A percentile compares a stretch with the other conserved stretches of the same genome.
Evolutionary conservation across 805 yeast genomes (phyloP).

Genomic region (Saturnispora sanitii): DNA sequence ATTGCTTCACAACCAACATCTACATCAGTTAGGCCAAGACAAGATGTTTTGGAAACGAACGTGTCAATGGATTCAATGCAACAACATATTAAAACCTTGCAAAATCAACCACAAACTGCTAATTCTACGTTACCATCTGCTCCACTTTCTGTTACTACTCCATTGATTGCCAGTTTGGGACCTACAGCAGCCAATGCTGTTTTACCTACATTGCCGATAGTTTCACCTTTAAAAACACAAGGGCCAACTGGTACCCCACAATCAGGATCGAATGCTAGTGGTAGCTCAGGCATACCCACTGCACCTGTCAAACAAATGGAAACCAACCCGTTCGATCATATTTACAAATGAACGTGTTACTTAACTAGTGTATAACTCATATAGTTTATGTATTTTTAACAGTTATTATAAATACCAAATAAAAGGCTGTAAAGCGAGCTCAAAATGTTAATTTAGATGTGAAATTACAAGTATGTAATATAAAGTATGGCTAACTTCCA

Average conservation of each 20-base stretch:
- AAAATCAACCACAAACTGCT: conserved; percentile 6
- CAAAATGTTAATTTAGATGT: too few relatives aligned
- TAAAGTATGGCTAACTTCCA: too few relatives aligned
- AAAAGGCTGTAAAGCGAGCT: too few relatives aligned
- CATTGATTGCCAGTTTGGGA: conserved; percentile 28
- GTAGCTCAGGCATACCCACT: not conserved
- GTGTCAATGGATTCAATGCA: conserved; percentile 14
- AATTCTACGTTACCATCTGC: conserved; percentile 5
- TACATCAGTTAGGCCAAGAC: conserved; percentile 3
- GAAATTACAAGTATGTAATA: too few relatives aligned
- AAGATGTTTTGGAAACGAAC: conserved; percentile 11
- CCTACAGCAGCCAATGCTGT: conserved; percentile 28
- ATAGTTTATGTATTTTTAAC: too few relatives aligned
- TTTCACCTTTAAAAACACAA: conserved; percentile 21
- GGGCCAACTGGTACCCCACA: not conserved
- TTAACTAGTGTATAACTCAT: too few relatives aligned
- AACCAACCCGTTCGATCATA: conserved; percentile 7
- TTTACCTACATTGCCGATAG: conserved; percentile 24
- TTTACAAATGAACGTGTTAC: not conserved
- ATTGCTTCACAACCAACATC: not conserved
- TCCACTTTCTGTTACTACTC: conserved; percentile 26
- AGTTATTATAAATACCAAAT: too few relatives aligned
- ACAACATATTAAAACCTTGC: conserved; percentile 20
- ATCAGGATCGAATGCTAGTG: conserved; percentile 2
- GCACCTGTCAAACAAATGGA: conserved; percentile 2